Conservation (phyloP, 257 asterid genomes). For the Lithospermum erythrorhizon region DNA sequence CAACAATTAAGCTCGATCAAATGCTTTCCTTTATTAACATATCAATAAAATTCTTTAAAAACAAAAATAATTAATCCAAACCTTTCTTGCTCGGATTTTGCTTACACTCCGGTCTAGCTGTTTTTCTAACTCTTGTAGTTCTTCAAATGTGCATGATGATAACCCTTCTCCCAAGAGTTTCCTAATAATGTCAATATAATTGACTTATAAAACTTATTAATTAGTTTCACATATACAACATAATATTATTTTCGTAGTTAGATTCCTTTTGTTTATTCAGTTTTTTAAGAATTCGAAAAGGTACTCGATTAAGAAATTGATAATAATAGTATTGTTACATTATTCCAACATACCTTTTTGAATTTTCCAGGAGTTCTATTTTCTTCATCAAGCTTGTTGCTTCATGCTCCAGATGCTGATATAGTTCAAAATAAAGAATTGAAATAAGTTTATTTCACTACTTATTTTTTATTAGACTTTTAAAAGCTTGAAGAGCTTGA, state of each 20-base stretch:
- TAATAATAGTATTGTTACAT: too few species aligned
- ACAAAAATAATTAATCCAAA: not conserved
- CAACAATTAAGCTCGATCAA: not conserved
- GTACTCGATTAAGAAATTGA: too few species aligned
- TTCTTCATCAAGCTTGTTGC: slow-evolving; percentile 56
- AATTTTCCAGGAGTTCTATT: slow-evolving; percentile 68
- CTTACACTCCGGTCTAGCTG: slow-evolving; percentile 69
- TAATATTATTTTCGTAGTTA: too few species aligned
- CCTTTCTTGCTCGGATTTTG: slow-evolving; percentile 74
- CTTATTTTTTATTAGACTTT: too few species aligned
- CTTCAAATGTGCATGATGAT: slow-evolving; percentile 51
- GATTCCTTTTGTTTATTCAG: too few species aligned
- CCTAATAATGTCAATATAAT: slow-evolving; percentile 20
- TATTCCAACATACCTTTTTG: slow-evolving; percentile 41
- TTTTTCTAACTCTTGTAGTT: slow-evolving; percentile 68
- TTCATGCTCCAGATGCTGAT: slow-evolving; percentile 55
- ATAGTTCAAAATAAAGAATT: slow-evolving; percentile 1
- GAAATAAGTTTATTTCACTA: not conserved
- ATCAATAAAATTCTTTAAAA: not conserved
- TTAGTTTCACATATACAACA: not conserved
- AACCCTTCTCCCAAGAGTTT: slow-evolving; percentile 78
- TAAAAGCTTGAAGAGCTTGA: too few species aligned
- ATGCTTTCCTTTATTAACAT: not conserved
- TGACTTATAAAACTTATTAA: not conserved
- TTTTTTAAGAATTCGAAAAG: too few species aligned